Base-by-base conservation (phyloP, 78 protist species). In the Speleostelium caveatum region DNA sequence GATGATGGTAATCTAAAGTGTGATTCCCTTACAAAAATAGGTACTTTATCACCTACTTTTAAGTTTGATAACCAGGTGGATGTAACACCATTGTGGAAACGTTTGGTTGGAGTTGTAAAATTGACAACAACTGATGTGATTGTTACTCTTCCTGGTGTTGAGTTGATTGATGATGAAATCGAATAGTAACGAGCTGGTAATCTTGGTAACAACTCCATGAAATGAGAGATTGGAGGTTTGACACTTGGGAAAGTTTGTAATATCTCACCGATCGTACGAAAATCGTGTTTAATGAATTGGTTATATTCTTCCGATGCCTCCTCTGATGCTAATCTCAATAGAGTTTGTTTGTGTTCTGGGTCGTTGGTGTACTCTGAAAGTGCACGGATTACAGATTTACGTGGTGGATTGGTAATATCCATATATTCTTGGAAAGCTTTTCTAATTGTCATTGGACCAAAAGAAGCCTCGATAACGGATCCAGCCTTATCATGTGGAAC, bases 171-270 rank as follows among this genome's bases (percentile, higher is more conserved):
- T 0, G 98, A 96, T 8, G 98, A 93, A 80, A 97, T 97, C 5
- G 98, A 95, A 69, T 95, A 97, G 93, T 87, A 97, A 53, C 99
- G 94, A 41, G 97, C 95, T 28, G 95, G 95, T 30, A 97, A 63
- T 32, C 95, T 75, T 45, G 99, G 98, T 62, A 92, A 26, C 28
- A 92, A 61, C 83, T 97, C 99, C 26, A 95, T 17, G 30, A 97
- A 74, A 49, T 68, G 93, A 12, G 87, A 96, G 12, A 95, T 45
- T 21, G 96, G 97, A 17, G 93, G 89, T 42, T 83, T 2, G 32
- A 87, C 39, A 41, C 93, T 60, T 26, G 76, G 74, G 67, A 93
- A 86, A 51, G 28, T 55, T 19, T 35, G 21, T 6, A 97, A 73
- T 4, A 96, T 42, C 16, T 87, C 93, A 33, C 59, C 65, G 4